phyloP scores from a whole-genome alignment of 441 rosid genomes.

The Biscutella laevigata region DNA sequence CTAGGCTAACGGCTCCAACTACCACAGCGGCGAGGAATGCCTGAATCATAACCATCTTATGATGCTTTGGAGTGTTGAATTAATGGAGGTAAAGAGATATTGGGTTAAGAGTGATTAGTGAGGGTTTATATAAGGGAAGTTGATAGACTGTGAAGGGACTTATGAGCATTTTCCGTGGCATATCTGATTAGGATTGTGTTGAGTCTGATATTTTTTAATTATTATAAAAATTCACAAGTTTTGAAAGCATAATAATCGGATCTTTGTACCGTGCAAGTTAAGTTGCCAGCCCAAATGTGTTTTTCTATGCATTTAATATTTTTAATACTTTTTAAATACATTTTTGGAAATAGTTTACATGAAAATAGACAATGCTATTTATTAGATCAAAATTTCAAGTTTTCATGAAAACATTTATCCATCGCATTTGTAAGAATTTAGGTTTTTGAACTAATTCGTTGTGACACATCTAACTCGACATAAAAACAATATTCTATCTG shows the following conservation, averaged over 20 bases:
- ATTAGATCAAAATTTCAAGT: no score
- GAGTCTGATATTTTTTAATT: no score
- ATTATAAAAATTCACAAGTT: no score
- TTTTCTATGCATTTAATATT: conserved; percentile 15
- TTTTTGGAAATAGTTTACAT: not conserved
- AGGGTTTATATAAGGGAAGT: conserved; percentile 3
- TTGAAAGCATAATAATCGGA: conserved; percentile 26
- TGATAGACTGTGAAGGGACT: conserved; percentile 1
- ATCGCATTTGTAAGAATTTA: no score
- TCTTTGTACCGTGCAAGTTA: conserved; percentile 28
- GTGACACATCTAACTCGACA: no score
- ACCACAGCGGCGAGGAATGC: conserved; percentile 12
- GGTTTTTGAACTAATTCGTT: no score
- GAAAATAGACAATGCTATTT: not conserved
- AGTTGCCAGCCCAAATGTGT: conserved; percentile 22
- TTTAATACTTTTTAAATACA: not conserved
- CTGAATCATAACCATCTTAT: conserved; percentile 10
- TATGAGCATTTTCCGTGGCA: conserved; percentile 18
- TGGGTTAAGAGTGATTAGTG: conserved; percentile 11
- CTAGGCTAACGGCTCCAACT: conserved; percentile 28
- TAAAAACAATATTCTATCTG: no score
- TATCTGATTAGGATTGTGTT: conserved; percentile 12
- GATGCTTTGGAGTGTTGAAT: not conserved
- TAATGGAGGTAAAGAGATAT: conserved; percentile 3
- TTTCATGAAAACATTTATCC: no score